phyloP scores from a whole-genome alignment of 2,329 filamentous ascomycete genomes.

The Epichloe elymi region DNA sequence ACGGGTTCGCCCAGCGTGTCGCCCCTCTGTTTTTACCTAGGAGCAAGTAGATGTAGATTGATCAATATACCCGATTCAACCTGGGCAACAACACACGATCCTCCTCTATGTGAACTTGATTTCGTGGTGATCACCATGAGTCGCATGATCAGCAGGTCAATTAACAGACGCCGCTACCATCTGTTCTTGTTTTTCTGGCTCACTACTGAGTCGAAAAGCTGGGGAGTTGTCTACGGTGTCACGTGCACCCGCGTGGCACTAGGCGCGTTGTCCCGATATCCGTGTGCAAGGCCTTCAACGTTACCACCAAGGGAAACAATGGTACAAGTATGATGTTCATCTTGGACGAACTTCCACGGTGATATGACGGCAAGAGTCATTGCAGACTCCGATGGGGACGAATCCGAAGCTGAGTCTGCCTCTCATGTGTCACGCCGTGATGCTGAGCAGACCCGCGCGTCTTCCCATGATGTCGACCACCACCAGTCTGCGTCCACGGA shows the following conservation, averaged over 20 bases:
- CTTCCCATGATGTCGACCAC: conserved; percentile 11
- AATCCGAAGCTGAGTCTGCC: neutral
- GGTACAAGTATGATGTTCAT: neutral
- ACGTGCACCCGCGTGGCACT: conserved; percentile 2
- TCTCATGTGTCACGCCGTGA: neutral
- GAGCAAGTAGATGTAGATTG: conserved; percentile 5
- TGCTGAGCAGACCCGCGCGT: neutral
- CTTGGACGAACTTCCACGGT: neutral
- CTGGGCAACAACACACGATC: conserved; percentile 5
- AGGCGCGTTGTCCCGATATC: neutral
- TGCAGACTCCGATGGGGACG: conserved; percentile 27
- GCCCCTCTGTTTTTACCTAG: neutral
- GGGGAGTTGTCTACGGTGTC: neutral
- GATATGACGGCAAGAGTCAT: conserved; percentile 17
- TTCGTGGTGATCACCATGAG: no score
- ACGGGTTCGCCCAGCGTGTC: neutral
- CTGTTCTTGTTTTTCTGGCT: no score
- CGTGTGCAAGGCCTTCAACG: neutral
- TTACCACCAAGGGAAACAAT: neutral
- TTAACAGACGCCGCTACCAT: no score
- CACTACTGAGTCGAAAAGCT: no score
- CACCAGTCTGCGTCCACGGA: conserved; percentile 31
- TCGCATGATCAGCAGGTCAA: no score
- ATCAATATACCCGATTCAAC: conserved; percentile 11
- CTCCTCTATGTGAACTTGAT: no score